Percentiles rank a stretch among this genome's conserved stretches.
phyloP scores from a whole-genome alignment of 176 grass and related monocot genomes.

The Tillandsia fasciculata region DNA sequence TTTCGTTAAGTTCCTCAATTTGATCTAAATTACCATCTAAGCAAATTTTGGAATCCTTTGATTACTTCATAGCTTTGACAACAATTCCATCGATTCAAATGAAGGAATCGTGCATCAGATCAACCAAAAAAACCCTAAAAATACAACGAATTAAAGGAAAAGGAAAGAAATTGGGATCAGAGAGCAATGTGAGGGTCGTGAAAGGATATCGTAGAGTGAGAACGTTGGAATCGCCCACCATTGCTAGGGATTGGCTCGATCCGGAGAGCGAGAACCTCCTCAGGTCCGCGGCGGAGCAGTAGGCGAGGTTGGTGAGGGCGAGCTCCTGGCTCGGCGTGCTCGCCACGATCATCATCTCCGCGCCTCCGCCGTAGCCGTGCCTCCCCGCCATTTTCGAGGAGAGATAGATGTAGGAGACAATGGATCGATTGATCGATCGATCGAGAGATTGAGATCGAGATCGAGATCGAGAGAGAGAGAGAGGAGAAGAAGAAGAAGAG shows the following conservation, averaged over 20 bases:
- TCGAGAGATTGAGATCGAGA: neutral
- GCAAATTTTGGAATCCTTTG: too few species aligned
- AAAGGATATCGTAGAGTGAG: conserved; percentile 87
- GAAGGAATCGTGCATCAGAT: too few species aligned
- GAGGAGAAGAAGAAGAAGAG: neutral
- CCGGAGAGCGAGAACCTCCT: conserved; percentile 42
- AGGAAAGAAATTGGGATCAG: too few species aligned
- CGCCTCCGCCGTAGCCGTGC: conserved; percentile 4
- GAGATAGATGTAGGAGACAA: neutral
- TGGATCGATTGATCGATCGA: neutral
- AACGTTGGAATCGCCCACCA: conserved; percentile 67
- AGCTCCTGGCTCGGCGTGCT: conserved; percentile 92
- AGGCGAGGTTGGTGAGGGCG: conserved; percentile 78
- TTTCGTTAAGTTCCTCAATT: too few species aligned
- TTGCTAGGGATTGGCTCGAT: conserved; percentile 26
- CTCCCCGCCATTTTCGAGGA: conserved; percentile 19
- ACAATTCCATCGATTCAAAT: too few species aligned
- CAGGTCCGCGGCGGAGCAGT: conserved; percentile 52
- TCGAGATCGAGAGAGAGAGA: neutral
- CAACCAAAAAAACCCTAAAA: too few species aligned
- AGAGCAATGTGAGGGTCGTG: too few species aligned
- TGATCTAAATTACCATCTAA: too few species aligned
- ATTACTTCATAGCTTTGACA: too few species aligned
- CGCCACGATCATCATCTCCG: conserved; percentile 22
- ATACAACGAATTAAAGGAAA: too few species aligned